Conservation (phyloP, 495 filamentous ascomycete genomes). For the Xylaria flabelliformis region DNA sequence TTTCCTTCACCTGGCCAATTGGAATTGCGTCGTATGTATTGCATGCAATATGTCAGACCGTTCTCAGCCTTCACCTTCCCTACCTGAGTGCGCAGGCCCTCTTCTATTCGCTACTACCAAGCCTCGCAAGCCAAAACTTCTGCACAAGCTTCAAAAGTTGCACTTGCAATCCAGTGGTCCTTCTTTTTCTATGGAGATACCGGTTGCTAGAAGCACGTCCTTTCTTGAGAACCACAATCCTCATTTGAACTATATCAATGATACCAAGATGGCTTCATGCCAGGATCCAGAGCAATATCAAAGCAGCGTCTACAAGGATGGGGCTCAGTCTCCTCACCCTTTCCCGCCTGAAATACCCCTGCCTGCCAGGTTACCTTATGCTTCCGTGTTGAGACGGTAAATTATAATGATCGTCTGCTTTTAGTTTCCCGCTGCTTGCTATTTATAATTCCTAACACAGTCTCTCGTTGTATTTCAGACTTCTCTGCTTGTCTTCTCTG, state of each 20-base stretch:
- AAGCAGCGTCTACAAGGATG: neutral
- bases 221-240: neutral
- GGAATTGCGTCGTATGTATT: neutral
- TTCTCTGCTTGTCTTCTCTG: neutral
- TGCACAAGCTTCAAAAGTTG: constrained; percentile 28
- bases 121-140: constrained; percentile 29
- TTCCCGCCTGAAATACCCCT: constrained; percentile 11
- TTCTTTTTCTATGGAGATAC: neutral
- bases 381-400: constrained; percentile 25
- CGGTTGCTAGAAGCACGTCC: neutral
- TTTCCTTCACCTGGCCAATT: neutral
- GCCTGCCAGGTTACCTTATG: constrained; percentile 18
- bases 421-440: neutral
- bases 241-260: neutral
- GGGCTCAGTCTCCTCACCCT: neutral
- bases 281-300: constrained; percentile 14
- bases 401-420: neutral
- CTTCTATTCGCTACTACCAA: neutral
- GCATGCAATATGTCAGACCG: neutral
- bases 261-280: constrained; percentile 14
- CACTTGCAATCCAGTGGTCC: constrained; percentile 26
- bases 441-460: neutral
- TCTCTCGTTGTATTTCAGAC: neutral
- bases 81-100: constrained; percentile 8
- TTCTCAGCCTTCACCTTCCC: neutral